Conservation (phyloP, 2,329 filamentous ascomycete genomes). For the Samsoniella hepiali region DNA sequence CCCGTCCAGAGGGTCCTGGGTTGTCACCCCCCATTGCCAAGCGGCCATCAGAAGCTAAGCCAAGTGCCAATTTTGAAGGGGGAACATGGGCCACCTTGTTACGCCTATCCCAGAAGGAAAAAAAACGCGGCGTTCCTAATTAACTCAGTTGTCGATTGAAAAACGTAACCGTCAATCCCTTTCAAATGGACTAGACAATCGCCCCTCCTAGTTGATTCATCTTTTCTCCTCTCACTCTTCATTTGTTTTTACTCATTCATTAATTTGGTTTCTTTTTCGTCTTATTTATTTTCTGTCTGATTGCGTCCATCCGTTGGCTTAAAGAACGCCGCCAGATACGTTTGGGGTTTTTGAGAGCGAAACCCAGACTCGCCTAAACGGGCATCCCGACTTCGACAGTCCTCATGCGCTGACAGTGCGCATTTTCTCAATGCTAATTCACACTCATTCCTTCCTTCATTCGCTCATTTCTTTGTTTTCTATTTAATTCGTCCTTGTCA, state of each 20-base stretch:
- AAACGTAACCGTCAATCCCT: neutral
- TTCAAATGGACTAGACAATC: neutral
- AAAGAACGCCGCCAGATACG: neutral
- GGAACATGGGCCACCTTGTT: neutral
- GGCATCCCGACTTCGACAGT: neutral
- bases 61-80: too few species aligned
- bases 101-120: neutral
- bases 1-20: too few species aligned
- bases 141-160: neutral
- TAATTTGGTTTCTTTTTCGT: neutral
- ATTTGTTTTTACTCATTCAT: neutral
- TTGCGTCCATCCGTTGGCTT: neutral
- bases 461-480: neutral
- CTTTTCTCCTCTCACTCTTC: neutral
- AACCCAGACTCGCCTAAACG: neutral
- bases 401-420: neutral
- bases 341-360: neutral
- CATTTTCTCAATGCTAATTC: neutral
- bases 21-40: too few species aligned
- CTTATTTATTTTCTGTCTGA: neutral
- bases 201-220: neutral
- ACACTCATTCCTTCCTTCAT: neutral
- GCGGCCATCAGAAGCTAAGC: too few species aligned
- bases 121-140: neutral
- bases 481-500: neutral